phyloP scores from a whole-genome alignment of 345 rosid genomes.

The Toxicodendron radicans region DNA sequence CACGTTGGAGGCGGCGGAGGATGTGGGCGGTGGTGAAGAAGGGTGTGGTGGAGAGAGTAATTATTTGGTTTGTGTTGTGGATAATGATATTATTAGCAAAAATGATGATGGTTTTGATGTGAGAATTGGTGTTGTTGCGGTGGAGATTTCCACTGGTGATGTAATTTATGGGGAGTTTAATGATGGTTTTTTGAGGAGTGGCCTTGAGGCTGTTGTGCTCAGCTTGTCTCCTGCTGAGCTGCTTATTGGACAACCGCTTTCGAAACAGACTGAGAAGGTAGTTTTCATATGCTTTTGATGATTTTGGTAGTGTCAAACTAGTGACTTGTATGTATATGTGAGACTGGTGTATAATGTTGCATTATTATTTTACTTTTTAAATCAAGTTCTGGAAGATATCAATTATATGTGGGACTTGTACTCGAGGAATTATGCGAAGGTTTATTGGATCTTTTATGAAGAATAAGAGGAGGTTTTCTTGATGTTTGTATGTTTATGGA shows the following conservation, averaged over 20 bases:
- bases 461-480: neutral
- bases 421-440: neutral
- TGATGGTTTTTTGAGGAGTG: constrained; percentile 75
- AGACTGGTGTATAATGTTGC: neutral
- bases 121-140: constrained; percentile 75
- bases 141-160: constrained; percentile 91
- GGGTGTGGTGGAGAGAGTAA: constrained; percentile 65
- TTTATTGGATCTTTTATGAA: neutral
- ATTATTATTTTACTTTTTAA: neutral
- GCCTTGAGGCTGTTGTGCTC: constrained; percentile 75
- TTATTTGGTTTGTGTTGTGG: constrained; percentile 81
- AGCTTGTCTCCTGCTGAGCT: constrained; percentile 89
- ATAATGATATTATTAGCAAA: constrained; percentile 25
- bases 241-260: constrained; percentile 69
- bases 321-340: neutral
- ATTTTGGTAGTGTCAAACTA: neutral
- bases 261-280: constrained; percentile 86
- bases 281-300: neutral
- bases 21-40: constrained; percentile 65
- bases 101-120: constrained; percentile 44
- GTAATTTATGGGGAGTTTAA: constrained; percentile 77
- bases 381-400: neutral
- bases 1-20: constrained; percentile 88
- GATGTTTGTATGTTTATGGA: neutral
- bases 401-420: neutral